These are phyloP conservation scores for Stephania cephalantha DNA, from an alignment of 164 flowering plant species.

Conservation along the genomic window DNA sequence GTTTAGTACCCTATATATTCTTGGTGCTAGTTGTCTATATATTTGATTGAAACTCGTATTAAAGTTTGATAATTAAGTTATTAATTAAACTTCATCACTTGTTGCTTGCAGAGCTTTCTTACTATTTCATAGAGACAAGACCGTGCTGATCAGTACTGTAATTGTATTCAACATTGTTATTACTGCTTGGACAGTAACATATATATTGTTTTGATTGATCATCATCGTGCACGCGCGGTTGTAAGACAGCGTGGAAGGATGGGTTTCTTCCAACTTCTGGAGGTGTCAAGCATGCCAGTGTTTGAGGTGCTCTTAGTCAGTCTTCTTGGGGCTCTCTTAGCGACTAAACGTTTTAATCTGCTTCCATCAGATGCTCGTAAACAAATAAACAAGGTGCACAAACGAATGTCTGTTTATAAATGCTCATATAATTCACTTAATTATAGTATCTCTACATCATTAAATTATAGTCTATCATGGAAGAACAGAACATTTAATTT, in stretches of 20 bases:
- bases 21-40: too few relatives aligned
- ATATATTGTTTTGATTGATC: background rate
- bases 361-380: slow-evolving; percentile 56
- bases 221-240: too few relatives aligned
- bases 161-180: background rate
- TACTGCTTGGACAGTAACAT: background rate
- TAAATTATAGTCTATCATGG: background rate
- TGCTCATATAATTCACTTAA: background rate
- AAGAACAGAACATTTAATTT: background rate
- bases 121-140: slow-evolving; percentile 7
- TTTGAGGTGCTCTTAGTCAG: slow-evolving; percentile 70
- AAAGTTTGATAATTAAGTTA: too few relatives aligned
- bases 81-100: background rate
- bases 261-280: slow-evolving; percentile 71
- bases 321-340: slow-evolving; percentile 63
- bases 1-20: too few relatives aligned
- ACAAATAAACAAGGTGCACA: slow-evolving; percentile 61
- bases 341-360: slow-evolving; percentile 51
- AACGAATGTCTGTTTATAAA: background rate
- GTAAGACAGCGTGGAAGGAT: slow-evolving; percentile 22
- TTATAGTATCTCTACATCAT: too few relatives aligned
- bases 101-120: slow-evolving; percentile 4
- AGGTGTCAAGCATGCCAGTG: slow-evolving; percentile 73
- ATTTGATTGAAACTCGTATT: too few relatives aligned
- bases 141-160: background rate